Evolutionary conservation across 169 alveolate genomes (phyloP).

Genomic region (Plasmodium coatneyi): DNA sequence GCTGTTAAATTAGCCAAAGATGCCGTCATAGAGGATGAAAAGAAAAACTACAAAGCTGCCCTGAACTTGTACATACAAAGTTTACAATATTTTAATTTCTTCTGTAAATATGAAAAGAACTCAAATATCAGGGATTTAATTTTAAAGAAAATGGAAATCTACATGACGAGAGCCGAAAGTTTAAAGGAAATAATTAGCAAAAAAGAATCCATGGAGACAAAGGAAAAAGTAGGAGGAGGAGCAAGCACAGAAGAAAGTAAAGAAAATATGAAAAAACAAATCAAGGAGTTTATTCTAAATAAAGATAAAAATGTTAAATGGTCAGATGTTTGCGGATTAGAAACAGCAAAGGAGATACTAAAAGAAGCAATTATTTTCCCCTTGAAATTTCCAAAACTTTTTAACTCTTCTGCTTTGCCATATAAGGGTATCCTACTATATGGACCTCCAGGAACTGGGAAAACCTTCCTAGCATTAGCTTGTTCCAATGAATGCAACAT

Average conservation of each 20-base stretch:
- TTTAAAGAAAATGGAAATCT: slow-evolving; percentile 81
- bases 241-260: slow-evolving; percentile 57
- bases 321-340: slow-evolving; percentile 97
- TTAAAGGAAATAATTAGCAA: slow-evolving; percentile 77
- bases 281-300: slow-evolving; percentile 60
- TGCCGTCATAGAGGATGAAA: slow-evolving; percentile 74
- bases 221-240: slow-evolving; percentile 53
- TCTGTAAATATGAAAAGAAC: slow-evolving; percentile 78
- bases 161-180: slow-evolving; percentile 82
- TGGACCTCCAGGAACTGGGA: slow-evolving; percentile 99
- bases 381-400: slow-evolving; percentile 94
- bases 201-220: slow-evolving; percentile 48
- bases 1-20: slow-evolving; percentile 76
- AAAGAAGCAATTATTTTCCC: slow-evolving; percentile 97
- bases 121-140: slow-evolving; percentile 79
- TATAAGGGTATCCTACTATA: slow-evolving; percentile 74
- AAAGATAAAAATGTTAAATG: slow-evolving; percentile 92
- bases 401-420: slow-evolving; percentile 85
- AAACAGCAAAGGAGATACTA: slow-evolving; percentile 93
- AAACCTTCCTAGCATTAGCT: slow-evolving; percentile 99
- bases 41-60: slow-evolving; percentile 74
- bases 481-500: slow-evolving; percentile 98
- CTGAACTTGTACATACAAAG: slow-evolving; percentile 73
- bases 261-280: slow-evolving; percentile 73
- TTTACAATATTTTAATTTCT: slow-evolving; percentile 72